A percentile compares a stretch with the other conserved stretches of the same genome.
These are phyloP conservation scores for Kuraishia floccosa DNA, from an alignment of 805 yeast genomes.

Conservation along the genomic window DNA sequence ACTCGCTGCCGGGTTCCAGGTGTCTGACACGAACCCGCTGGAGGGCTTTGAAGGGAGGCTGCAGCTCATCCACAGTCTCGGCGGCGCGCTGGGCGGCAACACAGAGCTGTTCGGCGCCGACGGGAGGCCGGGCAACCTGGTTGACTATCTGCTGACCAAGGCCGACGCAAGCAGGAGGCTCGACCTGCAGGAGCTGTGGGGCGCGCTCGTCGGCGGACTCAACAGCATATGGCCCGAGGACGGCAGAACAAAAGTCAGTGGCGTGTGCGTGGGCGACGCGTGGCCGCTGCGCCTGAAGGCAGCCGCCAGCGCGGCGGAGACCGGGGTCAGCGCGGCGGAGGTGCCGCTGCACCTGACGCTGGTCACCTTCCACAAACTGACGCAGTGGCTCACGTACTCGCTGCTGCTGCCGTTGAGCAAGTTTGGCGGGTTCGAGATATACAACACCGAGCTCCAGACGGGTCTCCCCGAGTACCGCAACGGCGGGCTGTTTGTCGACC, in stretches of 20 bases:
- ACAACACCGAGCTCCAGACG: slow-evolving; percentile 31
- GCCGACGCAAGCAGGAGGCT: slow-evolving; percentile 14
- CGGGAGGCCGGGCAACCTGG: slow-evolving; percentile 34
- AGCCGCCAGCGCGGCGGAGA: slow-evolving; percentile 6
- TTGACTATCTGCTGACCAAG: slow-evolving; percentile 29
- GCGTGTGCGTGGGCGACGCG: slow-evolving; percentile 48
- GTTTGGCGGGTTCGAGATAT: slow-evolving; percentile 28
- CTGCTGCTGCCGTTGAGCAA: slow-evolving; percentile 37
- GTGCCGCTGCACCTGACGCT: slow-evolving; percentile 26
- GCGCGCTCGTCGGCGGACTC: slow-evolving; percentile 41
- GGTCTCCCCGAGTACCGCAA: slow-evolving; percentile 55
- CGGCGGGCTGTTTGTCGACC: slow-evolving; percentile 53
- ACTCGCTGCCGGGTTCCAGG: slow-evolving; percentile 34
- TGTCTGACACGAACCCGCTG: slow-evolving; percentile 32
- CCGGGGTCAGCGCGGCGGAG: slow-evolving; percentile 7
- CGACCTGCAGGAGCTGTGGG: slow-evolving; percentile 40
- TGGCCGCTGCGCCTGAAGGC: slow-evolving; percentile 34
- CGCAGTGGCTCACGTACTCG: slow-evolving; percentile 61
- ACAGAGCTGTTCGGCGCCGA: slow-evolving; percentile 25
- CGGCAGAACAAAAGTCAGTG: slow-evolving; percentile 39
- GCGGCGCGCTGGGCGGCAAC: slow-evolving; percentile 28
- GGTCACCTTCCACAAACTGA: slow-evolving; percentile 53
- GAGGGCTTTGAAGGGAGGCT: slow-evolving; percentile 46
- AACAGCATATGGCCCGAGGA: slow-evolving; percentile 49
- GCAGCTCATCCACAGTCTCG: slow-evolving; percentile 32